Evolutionary conservation across 2,329 filamentous ascomycete genomes (phyloP), one percentile per base, ranked within the genome.

Genomic region (Pleochaeta shiraiana): DNA sequence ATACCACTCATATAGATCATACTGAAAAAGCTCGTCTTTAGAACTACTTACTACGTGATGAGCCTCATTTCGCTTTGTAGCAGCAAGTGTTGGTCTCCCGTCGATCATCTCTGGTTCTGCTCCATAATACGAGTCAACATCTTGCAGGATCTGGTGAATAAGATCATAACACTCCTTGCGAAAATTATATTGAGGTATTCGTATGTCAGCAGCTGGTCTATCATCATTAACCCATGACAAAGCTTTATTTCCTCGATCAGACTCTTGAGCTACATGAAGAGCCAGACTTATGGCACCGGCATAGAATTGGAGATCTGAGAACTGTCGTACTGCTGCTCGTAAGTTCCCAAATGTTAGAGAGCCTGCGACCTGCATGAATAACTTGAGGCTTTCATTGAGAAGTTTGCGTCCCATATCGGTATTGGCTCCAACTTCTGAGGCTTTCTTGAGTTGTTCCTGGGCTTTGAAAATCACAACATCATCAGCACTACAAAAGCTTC

Each of bases 401-500:
- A 95, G 77, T 55, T 85, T 84, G 37, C 91, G 84, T 5, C 87
- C 88, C 63, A 83, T 79, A 69, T 91, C 92, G 3, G 84, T 84
- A 71, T 90, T 89, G 4, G 80, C 77, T 11, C 84, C 83, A 60
- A 88, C 83, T 73, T 96, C 91, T 1, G 85, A 84, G 0, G 92
- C 92, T 69, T 89, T 83, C 78, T 95, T 95, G 64, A 97, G 78
- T 70, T 92, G 88, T 74, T 98, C 93, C 73, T 97, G 92, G 0
- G 93, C 93, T 75, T 95, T 97, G 83, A 98, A 98, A 69, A 96
- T 92, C 68, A 97, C 85, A 1, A 97, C 93, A 76, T 98, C 93
- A 68, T 98, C 92, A 0, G 92, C 85, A 71, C 91, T 96, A 74
- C 93, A 98, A 80, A 98, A 98, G 75, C 88, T 96, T 67, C 93